Conservation (phyloP, 441 rosid species). For the Kokia cookei region DNA sequence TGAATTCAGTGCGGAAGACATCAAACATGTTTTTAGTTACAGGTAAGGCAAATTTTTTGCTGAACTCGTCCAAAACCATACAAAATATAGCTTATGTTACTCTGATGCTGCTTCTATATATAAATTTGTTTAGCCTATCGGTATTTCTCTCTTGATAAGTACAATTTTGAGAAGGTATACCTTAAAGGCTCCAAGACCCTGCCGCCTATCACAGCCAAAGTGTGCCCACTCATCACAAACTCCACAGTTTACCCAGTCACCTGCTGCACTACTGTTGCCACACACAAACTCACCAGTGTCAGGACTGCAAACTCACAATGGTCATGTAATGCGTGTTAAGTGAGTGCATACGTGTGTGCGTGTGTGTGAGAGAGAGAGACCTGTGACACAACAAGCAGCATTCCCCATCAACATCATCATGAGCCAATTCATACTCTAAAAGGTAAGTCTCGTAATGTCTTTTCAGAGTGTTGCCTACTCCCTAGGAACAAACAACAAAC, state of each 20-base stretch:
- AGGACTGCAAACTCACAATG: not conserved
- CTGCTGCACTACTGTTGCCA: constrained; percentile 93
- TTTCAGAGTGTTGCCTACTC: constrained; percentile 94
- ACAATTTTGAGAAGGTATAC: constrained; percentile 23
- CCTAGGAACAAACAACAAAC: constrained; percentile 31
- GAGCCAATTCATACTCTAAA: constrained; percentile 93
- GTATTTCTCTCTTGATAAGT: not conserved
- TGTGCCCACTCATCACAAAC: constrained; percentile 99
- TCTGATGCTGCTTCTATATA: not conserved
- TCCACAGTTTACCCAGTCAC: constrained; percentile 99
- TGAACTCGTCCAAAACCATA: not conserved
- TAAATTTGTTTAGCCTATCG: not conserved
- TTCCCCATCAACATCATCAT: constrained; percentile 98
- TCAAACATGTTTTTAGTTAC: not conserved
- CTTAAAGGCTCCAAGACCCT: constrained; percentile 98
- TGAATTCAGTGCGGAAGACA: not conserved
- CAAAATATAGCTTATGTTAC: not conserved
- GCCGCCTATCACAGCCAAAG: constrained; percentile 97
- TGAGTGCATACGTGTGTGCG: not conserved
- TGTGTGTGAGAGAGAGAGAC: constrained; percentile 21
- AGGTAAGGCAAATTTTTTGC: not conserved
- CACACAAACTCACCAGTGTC: constrained; percentile 6
- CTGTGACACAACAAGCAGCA: constrained; percentile 97
- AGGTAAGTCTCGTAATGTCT: constrained; percentile 98
- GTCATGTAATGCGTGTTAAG: not conserved